Evolutionary conservation across 2,329 filamentous ascomycete genomes (phyloP).

Genomic region (Fusarium abutilonis): DNA sequence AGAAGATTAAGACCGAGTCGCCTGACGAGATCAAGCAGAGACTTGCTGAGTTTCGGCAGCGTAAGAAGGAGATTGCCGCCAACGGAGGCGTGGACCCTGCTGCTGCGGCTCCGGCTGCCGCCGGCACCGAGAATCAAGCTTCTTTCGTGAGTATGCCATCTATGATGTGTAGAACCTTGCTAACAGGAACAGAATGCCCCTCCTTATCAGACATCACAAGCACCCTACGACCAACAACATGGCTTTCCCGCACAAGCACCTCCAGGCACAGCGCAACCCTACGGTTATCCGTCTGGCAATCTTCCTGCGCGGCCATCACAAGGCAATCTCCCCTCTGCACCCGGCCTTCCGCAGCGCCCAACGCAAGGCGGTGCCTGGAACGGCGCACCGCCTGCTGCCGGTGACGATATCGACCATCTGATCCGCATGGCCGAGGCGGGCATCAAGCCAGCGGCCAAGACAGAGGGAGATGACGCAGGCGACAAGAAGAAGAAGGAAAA

Average conservation of each 20-base stretch:
- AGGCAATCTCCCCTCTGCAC: slow-evolving; percentile 50
- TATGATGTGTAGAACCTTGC: not conserved
- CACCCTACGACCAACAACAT: slow-evolving; percentile 40
- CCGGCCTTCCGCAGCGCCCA: slow-evolving; percentile 58
- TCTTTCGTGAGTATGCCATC: slow-evolving; percentile 64
- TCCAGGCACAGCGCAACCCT: slow-evolving; percentile 39
- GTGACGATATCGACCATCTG: slow-evolving; percentile 72
- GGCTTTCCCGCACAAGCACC: slow-evolving; percentile 39
- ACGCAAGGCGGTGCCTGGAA: slow-evolving; percentile 49
- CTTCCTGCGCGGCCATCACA: slow-evolving; percentile 59
- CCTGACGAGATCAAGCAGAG: slow-evolving; percentile 82
- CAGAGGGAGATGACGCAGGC: slow-evolving; percentile 52
- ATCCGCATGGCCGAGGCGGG: slow-evolving; percentile 72
- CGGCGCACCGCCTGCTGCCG: slow-evolving; percentile 47
- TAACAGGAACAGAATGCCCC: slow-evolving; percentile 51
- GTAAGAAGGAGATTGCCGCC: slow-evolving; percentile 66
- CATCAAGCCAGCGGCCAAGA: slow-evolving; percentile 58
- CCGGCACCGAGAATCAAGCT: slow-evolving; percentile 58
- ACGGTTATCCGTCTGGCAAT: slow-evolving; percentile 53
- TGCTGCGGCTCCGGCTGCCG: slow-evolving; percentile 39
- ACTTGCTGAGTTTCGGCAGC: slow-evolving; percentile 79
- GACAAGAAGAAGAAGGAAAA: slow-evolving; percentile 76
- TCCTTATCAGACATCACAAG: slow-evolving; percentile 49
- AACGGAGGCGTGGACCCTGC: slow-evolving; percentile 56
- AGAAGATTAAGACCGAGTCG: slow-evolving; percentile 78